Evolutionary conservation across 2,329 filamentous ascomycete species (phyloP), one percentile per base, ranked within the genome.

Genomic region (Cladosporium cucumerinum): DNA sequence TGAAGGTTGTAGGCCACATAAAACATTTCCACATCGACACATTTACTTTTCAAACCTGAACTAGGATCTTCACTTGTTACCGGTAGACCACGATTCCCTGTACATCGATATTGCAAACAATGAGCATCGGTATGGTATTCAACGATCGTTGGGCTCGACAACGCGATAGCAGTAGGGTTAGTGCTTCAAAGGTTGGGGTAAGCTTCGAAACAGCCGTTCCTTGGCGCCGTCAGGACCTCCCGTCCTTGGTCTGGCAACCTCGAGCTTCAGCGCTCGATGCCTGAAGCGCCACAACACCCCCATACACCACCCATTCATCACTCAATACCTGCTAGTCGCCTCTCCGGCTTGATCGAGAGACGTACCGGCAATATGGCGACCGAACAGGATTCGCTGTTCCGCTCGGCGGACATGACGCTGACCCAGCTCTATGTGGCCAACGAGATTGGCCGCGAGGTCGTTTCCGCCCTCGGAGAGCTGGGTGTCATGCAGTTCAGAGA

Each of bases 331-430:
- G 49, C 60, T 36, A 43, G 49, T 55, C 60, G 60, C 60, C 60
- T 62, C 60, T 55, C 49, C 43, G 60, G 49, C 49, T 28, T 46
- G 16, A 16, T 32, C 23, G 48, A 54, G 60, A 62, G 60, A 62
- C 48, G 60, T 16, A 49, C 34, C 48, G 63, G 54, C 57, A 65
- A 30, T 23, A 89, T 89, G 87, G 86, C 83, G 80, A 81, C 84
- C 64, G 74, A 78, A 61, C 83, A 92, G 82, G 93, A 98, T 82
- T 97, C 93, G 80, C 91, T 97, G 84, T 98, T 99, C 89, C 94
- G 96, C 86, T 99, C 95, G 78, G 92, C 93, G 91, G 92, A 97
- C 81, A 99, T 99, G 95, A 97, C 93, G 86, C 90, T 99, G 89
- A 96, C 96, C 76, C 95, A 99, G 88, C 90, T 99, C 76, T 99